phyloP scores from a whole-genome alignment of 768 basidiomycete species.

The Russula foetens region DNA sequence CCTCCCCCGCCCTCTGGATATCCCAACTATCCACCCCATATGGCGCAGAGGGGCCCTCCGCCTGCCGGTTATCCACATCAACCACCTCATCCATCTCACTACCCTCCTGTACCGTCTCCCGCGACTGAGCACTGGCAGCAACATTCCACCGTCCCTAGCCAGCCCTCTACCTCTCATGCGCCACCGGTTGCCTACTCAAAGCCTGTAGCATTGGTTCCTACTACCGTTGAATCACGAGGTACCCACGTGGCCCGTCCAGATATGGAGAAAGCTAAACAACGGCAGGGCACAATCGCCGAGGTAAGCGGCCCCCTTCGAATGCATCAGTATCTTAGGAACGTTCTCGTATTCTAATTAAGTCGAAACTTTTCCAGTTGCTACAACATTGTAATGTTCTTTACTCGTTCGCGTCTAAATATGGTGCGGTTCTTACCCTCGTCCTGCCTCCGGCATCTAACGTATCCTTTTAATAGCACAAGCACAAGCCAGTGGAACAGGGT shows the following conservation, averaged over 20 bases:
- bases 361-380: conserved; percentile 37
- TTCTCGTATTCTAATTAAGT: conserved; percentile 8
- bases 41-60: conserved; percentile 19
- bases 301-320: conserved; percentile 1
- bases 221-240: conserved; percentile 16
- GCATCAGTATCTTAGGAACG: not conserved
- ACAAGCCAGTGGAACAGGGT: conserved; percentile 39
- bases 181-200: conserved; percentile 15
- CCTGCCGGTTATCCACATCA: conserved; percentile 22
- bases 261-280: conserved; percentile 19
- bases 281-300: conserved; percentile 19
- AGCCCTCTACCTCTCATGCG: conserved; percentile 8
- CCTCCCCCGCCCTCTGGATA: conserved; percentile 36
- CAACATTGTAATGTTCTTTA: conserved; percentile 55
- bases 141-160: conserved; percentile 16
- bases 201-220: conserved; percentile 15
- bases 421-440: conserved; percentile 31
- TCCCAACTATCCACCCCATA: conserved; percentile 21
- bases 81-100: conserved; percentile 21
- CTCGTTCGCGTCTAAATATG: conserved; percentile 58
- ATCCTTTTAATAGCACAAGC: conserved; percentile 22
- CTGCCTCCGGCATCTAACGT: not conserved
- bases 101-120: conserved; percentile 17
- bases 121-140: conserved; percentile 18
- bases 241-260: conserved; percentile 15